These are phyloP conservation scores for Candida oleophila DNA, from an alignment of 805 yeast species.

Conservation along the genomic window DNA sequence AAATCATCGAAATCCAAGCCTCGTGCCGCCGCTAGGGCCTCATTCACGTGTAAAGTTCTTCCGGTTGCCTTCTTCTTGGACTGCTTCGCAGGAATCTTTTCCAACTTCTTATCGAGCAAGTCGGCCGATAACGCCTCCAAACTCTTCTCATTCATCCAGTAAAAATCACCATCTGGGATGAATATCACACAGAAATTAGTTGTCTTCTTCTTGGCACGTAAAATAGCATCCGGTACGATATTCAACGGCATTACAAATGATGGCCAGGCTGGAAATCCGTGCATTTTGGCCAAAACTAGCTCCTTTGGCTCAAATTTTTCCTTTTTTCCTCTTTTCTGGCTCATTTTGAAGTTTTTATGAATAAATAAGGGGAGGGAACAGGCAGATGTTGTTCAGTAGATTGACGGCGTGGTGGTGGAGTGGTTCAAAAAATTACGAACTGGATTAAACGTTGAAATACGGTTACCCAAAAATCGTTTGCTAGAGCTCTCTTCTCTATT, in stretches of 20 bases:
- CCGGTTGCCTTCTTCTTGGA: conserved; percentile 21
- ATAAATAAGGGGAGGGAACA: no score
- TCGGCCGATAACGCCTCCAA: conserved; percentile 31
- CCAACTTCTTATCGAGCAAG: conserved; percentile 26
- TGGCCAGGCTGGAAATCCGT: conserved; percentile 50
- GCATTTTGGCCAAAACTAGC: conserved; percentile 45
- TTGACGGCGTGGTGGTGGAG: no score
- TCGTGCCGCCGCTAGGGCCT: conserved; percentile 38
- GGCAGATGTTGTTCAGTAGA: no score
- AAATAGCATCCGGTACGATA: conserved; percentile 34
- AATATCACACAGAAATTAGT: conserved; percentile 42
- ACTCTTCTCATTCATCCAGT: conserved; percentile 43
- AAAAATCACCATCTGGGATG: conserved; percentile 46
- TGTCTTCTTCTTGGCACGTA: conserved; percentile 34
- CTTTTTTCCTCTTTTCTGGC: conserved; percentile 24
- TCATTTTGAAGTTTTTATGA: no score
- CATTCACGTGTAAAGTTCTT: conserved; percentile 30
- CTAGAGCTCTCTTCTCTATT: no score
- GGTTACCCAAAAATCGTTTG: no score
- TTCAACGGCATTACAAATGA: conserved; percentile 44
- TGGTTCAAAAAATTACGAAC: no score
- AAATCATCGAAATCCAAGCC: conserved; percentile 37
- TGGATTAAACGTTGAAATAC: no score
- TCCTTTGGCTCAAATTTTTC: conserved; percentile 29
- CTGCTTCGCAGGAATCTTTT: conserved; percentile 24